Evolutionary conservation across 495 filamentous ascomycete genomes (phyloP), one percentile per base, ranked within the genome.

Genomic region (Podospora bellae-mahoneyi): DNA sequence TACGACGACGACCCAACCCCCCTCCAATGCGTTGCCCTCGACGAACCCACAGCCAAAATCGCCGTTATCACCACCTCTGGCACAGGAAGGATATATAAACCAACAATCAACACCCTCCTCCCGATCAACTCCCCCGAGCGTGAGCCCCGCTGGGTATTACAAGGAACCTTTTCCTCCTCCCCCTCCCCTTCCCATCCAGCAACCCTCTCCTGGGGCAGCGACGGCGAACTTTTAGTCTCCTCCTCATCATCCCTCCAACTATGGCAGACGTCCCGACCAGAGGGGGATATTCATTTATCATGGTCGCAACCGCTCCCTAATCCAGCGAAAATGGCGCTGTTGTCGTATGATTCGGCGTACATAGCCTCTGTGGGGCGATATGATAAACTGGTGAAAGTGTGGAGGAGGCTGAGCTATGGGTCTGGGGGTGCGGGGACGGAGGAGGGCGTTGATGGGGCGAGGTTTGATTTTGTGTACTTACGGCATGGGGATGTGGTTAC

Each of bases 391-490:
- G 87, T 94, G 61, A 99, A 98, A 79, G 85, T 98, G 74, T 99
- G 95, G 95, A 86, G 92, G 68, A 84, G 94, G 69, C 79, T 96
- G 20, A 91, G 90, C n/a, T 97, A 92, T 77, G 92, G 92, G 19
- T 85, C 87, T 13, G 30, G 30, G 30, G 30, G 39, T 2, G 39
- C 9, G 39, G 39, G 39, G 39, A 13, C 5, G 39, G 39, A 48
- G 7, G 39, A 48, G 9, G 39, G 5, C 6, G 39, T 48, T 2
- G 89, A 91, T 68, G 91, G 94, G 72, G 90, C 91, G 26, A 87
- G 91, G 34, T 97, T 97, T 76, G 95, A 98, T 72, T 91, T 93
- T 73, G 87, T 88, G 4, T 99, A 99, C 78, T 86, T 99, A 1
- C 80, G 89, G 15, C 95, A 99, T 78, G 93, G 93, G 1, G 81